A percentile compares a stretch with the other conserved stretches of the same genome.
Conservation (phyloP, 768 basidiomycete species). For the Lyophyllum decastes region DNA sequence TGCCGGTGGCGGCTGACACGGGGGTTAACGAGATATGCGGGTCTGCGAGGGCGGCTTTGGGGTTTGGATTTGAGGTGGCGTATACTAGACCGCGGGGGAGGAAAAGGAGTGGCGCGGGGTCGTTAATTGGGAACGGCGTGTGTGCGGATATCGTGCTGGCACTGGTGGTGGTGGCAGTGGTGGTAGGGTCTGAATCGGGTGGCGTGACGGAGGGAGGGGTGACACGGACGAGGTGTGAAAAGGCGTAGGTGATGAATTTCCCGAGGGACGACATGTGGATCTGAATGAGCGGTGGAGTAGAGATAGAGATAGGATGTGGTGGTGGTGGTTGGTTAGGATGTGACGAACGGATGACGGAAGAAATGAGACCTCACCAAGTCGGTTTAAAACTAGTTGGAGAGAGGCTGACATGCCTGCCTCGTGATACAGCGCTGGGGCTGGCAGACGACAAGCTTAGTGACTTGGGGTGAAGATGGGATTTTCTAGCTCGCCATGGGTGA, state of each 20-base stretch:
- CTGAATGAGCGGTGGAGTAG: constrained; percentile 9
- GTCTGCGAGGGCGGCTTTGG: constrained; percentile 6
- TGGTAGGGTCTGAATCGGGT: background rate
- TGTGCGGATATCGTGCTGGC: no score
- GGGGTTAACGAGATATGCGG: constrained; percentile 5
- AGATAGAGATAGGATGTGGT: constrained; percentile 13
- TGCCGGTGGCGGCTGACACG: background rate
- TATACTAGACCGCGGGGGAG: constrained; percentile 5
- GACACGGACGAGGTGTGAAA: constrained; percentile 2
- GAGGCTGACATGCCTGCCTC: no score
- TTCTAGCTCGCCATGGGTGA: no score
- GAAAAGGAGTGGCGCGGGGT: no score
- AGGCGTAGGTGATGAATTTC: constrained; percentile 6
- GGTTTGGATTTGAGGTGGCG: constrained; percentile 2
- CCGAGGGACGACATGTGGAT: constrained; percentile 8
- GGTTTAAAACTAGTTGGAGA: no score
- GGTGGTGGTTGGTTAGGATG: background rate
- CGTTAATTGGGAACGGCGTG: no score
- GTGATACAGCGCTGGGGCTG: no score
- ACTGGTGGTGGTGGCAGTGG: background rate
- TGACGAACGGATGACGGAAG: background rate
- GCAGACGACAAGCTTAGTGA: no score
- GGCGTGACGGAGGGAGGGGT: background rate
- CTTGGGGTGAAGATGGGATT: no score
- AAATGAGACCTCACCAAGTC: no score